Conservation (phyloP, 306 rosid species). For the Cyclanthera cordifolia region DNA sequence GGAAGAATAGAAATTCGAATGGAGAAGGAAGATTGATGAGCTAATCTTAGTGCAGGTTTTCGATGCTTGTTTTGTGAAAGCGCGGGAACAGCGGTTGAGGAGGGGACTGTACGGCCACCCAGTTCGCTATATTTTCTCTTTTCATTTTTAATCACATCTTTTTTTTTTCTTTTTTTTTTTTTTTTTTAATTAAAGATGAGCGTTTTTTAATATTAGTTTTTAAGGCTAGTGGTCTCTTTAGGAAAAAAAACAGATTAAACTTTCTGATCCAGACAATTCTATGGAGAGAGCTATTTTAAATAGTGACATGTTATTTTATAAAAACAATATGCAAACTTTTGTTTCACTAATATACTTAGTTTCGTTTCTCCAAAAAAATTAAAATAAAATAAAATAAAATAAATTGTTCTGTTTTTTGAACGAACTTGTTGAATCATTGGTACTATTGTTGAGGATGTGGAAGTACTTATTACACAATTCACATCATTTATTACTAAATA, state of each 20-base stretch:
- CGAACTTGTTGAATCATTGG: too few species aligned
- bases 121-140: background rate
- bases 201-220: background rate
- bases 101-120: background rate
- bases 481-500: too few species aligned
- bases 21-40: slow-evolving; percentile 11
- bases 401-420: too few species aligned
- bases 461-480: too few species aligned
- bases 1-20: slow-evolving; percentile 22
- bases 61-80: slow-evolving; percentile 26
- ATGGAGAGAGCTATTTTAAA: background rate
- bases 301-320: background rate
- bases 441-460: background rate
- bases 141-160: slow-evolving; percentile 7
- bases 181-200: too few species aligned
- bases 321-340: background rate
- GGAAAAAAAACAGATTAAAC: background rate
- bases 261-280: background rate
- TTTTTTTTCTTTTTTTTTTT: background rate
- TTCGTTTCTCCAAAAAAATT: too few species aligned
- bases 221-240: background rate
- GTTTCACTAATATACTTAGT: too few species aligned
- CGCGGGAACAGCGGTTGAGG: slow-evolving; percentile 40
- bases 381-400: too few species aligned
- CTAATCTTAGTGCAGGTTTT: slow-evolving; percentile 15